phyloP scores from a whole-genome alignment of 768 basidiomycete species.

The Lyophyllum atratum region DNA sequence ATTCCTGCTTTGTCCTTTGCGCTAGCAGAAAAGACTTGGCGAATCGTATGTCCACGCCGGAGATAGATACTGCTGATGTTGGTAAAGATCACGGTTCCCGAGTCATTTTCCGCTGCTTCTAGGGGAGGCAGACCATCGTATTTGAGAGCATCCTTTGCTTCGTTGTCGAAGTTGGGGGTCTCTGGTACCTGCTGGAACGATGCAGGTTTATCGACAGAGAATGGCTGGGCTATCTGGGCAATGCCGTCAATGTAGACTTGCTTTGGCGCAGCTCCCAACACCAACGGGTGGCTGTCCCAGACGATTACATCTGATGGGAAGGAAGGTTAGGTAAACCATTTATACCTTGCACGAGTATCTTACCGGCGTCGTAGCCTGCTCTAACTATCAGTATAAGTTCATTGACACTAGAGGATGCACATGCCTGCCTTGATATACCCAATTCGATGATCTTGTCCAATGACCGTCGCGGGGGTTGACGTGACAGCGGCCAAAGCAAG shows the following conservation, averaged over 20 bases:
- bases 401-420: background rate
- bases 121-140: constrained; percentile 81
- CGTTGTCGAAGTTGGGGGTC: constrained; percentile 71
- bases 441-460: constrained; percentile 80
- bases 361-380: constrained; percentile 76
- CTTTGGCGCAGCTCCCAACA: constrained; percentile 78
- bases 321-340: background rate
- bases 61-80: constrained; percentile 60
- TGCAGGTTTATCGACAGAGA: constrained; percentile 50
- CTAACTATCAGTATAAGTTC: background rate
- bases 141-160: constrained; percentile 57
- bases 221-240: constrained; percentile 58
- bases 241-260: constrained; percentile 93
- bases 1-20: constrained; percentile 25
- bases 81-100: constrained; percentile 47
- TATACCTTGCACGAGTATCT: constrained; percentile 8
- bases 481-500: constrained; percentile 77
- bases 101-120: constrained; percentile 33
- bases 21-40: constrained; percentile 26
- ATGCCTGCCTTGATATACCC: constrained; percentile 68
- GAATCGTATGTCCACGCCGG: constrained; percentile 28
- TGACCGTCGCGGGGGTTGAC: constrained; percentile 65
- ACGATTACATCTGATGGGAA: constrained; percentile 65
- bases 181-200: constrained; percentile 46
- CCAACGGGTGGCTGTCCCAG: constrained; percentile 85